These are phyloP conservation scores for Scleromitrula shiraiana DNA, from an alignment of 2,329 filamentous ascomycete genomes.

Conservation along the genomic window DNA sequence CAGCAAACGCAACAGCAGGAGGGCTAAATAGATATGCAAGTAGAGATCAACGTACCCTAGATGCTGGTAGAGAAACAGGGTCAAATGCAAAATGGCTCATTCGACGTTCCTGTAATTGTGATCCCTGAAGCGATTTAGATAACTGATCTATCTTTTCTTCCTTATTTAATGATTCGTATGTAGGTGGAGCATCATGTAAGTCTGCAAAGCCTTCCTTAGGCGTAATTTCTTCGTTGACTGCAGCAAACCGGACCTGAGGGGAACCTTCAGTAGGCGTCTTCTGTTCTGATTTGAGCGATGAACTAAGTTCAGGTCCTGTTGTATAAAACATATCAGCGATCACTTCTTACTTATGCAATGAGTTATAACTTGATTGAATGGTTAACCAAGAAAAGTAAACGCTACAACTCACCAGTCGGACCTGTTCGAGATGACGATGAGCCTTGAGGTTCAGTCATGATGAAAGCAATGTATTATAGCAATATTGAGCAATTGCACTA, in stretches of 20 bases:
- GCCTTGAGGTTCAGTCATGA: constrained; percentile 18
- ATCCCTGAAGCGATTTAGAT: constrained; percentile 62
- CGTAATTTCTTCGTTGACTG: constrained; percentile 62
- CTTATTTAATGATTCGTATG: constrained; percentile 13
- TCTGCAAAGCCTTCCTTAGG: constrained; percentile 34
- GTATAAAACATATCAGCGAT: background rate
- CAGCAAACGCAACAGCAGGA: too few relatives aligned
- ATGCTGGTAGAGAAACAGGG: constrained; percentile 78
- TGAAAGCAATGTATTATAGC: constrained; percentile 4
- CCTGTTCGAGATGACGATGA: constrained; percentile 9
- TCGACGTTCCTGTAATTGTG: constrained; percentile 71
- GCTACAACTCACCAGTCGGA: constrained; percentile 20
- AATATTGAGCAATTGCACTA: constrained; percentile 7
- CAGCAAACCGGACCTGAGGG: constrained; percentile 62
- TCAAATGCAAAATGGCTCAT: constrained; percentile 87
- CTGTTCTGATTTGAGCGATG: constrained; percentile 9
- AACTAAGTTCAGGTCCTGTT: background rate
- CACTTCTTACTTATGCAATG: background rate
- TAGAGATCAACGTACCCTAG: constrained; percentile 56
- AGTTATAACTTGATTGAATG: constrained; percentile 12
- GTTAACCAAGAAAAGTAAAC: constrained; percentile 16
- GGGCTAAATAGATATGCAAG: too few relatives aligned
- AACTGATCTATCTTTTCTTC: constrained; percentile 35
- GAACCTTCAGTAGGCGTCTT: constrained; percentile 22
- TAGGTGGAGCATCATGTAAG: constrained; percentile 20